Percentiles rank a stretch among this genome's conserved stretches.
Evolutionary conservation across 371 early-diverging fungal genomes (phyloP).

Genomic region (Catenaria anguillulae): DNA sequence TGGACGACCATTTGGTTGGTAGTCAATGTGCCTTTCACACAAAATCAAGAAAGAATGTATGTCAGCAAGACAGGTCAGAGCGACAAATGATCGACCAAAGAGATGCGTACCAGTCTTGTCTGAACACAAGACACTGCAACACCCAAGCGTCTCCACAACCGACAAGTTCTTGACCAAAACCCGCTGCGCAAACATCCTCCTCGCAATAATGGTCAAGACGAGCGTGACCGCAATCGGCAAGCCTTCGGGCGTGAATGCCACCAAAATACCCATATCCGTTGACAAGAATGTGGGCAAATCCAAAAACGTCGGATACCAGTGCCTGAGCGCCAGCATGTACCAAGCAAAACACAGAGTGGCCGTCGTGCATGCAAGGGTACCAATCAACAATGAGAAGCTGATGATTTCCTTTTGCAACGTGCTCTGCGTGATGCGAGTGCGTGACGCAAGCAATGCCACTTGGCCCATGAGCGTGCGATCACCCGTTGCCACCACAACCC

Average conservation of each 20-base stretch:
- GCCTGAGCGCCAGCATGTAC: conserved; percentile 37
- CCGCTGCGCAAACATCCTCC: no score
- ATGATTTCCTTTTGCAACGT: conserved; percentile 50
- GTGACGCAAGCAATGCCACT: conserved; percentile 42
- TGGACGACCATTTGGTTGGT: conserved; percentile 46
- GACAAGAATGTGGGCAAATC: conserved; percentile 38
- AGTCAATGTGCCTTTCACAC: conserved; percentile 56
- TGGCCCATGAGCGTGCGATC: conserved; percentile 55
- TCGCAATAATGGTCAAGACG: no score
- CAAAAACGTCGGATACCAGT: conserved; percentile 33
- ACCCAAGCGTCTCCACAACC: conserved; percentile 33
- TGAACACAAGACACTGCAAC: conserved; percentile 33
- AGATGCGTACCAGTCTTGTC: conserved; percentile 44
- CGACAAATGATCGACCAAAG: conserved; percentile 51
- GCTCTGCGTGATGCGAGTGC: conserved; percentile 65
- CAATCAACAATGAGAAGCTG: conserved; percentile 49
- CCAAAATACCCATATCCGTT: conserved; percentile 56
- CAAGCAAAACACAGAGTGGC: conserved; percentile 28
- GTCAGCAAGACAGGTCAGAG: no score
- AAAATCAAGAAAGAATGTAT: conserved; percentile 42
- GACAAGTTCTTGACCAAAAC: conserved; percentile 33
- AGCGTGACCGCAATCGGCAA: no score
- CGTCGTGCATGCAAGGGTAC: conserved; percentile 35
- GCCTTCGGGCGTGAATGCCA: conserved; percentile 49
- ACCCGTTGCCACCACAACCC: conserved; percentile 44